These are phyloP conservation scores for Colletotrichum australisinense DNA, from an alignment of 2,329 filamentous ascomycete species.

Conservation along the genomic window DNA sequence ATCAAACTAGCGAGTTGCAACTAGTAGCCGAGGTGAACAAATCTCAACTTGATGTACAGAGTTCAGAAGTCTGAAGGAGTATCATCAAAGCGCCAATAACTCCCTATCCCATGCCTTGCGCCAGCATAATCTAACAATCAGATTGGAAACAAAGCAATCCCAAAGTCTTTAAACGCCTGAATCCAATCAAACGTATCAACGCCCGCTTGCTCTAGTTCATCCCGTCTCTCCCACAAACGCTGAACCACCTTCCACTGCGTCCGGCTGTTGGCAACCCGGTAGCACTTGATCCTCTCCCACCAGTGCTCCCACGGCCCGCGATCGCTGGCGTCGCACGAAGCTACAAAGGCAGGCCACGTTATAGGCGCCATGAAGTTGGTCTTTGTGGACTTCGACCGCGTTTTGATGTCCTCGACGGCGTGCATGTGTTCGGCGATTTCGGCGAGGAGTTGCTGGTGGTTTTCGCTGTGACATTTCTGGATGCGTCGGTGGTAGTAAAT, in stretches of 20 bases:
- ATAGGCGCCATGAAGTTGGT: conserved; percentile 5
- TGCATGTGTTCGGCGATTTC: conserved; percentile 16
- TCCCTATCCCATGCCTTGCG: background rate
- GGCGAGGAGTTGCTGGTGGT: background rate
- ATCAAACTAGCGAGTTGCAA: background rate
- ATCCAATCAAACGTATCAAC: background rate
- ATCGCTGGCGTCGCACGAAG: conserved; percentile 5
- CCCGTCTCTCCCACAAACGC: background rate
- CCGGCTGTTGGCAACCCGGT: conserved; percentile 5
- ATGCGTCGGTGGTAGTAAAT: conserved; percentile 11
- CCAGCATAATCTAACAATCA: background rate
- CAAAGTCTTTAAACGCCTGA: background rate
- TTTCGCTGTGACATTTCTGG: background rate
- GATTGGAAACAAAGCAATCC: background rate
- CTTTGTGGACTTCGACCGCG: background rate
- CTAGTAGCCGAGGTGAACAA: background rate
- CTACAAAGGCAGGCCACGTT: conserved; percentile 18
- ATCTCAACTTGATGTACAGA: background rate
- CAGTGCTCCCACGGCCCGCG: conserved; percentile 1
- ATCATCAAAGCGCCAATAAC: background rate
- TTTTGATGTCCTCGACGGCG: conserved; percentile 15
- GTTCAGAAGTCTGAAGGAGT: background rate
- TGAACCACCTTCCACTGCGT: conserved; percentile 18
- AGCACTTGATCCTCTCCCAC: conserved; percentile 1
- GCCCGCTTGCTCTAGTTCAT: background rate